Base-by-base conservation (phyloP, 2,329 filamentous ascomycete species). In the Xylariaceae sp. region DNA sequence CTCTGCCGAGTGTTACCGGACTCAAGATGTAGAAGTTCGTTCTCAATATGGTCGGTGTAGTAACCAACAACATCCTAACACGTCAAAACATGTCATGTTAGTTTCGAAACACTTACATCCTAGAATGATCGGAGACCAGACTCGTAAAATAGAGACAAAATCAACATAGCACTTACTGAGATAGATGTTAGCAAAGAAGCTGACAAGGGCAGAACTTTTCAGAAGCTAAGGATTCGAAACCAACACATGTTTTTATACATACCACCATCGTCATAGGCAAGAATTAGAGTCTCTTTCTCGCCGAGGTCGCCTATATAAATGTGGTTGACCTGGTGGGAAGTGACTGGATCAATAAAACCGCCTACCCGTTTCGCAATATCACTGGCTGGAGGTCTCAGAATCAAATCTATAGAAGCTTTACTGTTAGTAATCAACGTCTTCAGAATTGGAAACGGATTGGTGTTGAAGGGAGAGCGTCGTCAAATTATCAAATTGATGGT, bases 191-290 rank as follows among this genome's bases (percentile, higher is more conserved):
- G n/a, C n/a, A n/a, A n/a, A n/a, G n/a, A n/a, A n/a, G n/a, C n/a
- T n/a, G n/a, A n/a, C n/a, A n/a, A n/a, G n/a, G n/a, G n/a, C n/a
- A n/a, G n/a, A n/a, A n/a, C n/a, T n/a, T n/a, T n/a, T n/a, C n/a
- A n/a, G n/a, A n/a, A n/a, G n/a, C n/a, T n/a, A n/a, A n/a, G n/a
- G n/a, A n/a, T n/a, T n/a, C n/a, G n/a, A n/a, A n/a, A n/a, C n/a
- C n/a, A n/a, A n/a, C n/a, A n/a, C n/a, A n/a, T n/a, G n/a, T n/a
- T n/a, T n/a, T n/a, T n/a, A n/a, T n/a, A n/a, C n/a, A n/a, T n/a
- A n/a, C n/a, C 87, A 6, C 88, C 88, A 50, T 89, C 85, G 55
- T 92, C 88, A 47, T 79, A 88, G 27, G 73, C 77, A 35, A 83
- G 67, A 4, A 88, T 64, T 5, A 92, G 55, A 22, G 90, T 76